These are phyloP conservation scores for Cupressus sempervirens DNA, from an alignment of 75 land plant genomes.

Conservation along the genomic window DNA sequence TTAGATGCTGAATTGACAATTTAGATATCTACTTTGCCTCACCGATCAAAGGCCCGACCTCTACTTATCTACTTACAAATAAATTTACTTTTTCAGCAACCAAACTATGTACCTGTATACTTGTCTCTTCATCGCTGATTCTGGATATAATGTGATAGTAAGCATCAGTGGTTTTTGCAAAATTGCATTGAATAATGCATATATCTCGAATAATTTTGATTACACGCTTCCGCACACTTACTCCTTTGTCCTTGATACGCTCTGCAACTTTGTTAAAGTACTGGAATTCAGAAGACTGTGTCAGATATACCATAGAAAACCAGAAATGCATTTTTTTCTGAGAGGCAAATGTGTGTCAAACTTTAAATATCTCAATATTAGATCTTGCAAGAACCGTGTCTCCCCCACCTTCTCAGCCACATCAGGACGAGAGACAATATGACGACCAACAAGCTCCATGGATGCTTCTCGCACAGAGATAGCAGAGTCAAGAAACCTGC, in stretches of 20 bases:
- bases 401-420: slow-evolving; percentile 78
- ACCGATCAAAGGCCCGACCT: neutral
- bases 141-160: slow-evolving; percentile 91
- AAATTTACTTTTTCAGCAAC: neutral
- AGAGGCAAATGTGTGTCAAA: neutral
- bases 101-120: slow-evolving; percentile 65
- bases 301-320: neutral
- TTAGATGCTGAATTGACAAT: neutral
- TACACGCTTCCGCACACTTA: slow-evolving; percentile 96
- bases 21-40: neutral
- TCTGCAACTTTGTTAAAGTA: slow-evolving; percentile 96
- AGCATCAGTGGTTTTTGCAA: slow-evolving; percentile 69
- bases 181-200: slow-evolving; percentile 67
- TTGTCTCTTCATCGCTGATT: slow-evolving; percentile 94
- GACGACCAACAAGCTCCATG: slow-evolving; percentile 94
- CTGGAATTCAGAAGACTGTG: slow-evolving; percentile 29
- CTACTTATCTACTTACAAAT: neutral
- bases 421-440: slow-evolving; percentile 96
- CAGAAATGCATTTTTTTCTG: slow-evolving; percentile 4
- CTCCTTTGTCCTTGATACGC: slow-evolving; percentile 96
- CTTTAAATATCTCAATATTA: neutral
- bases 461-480: slow-evolving; percentile 99
- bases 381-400: neutral
- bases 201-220: slow-evolving; percentile 92
- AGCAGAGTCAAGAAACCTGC: slow-evolving; percentile 92